Percentiles rank a stretch among this genome's conserved stretches.
phyloP scores from a whole-genome alignment of 192 early-diverging fungal genomes.

The Umbelopsis sp. region DNA sequence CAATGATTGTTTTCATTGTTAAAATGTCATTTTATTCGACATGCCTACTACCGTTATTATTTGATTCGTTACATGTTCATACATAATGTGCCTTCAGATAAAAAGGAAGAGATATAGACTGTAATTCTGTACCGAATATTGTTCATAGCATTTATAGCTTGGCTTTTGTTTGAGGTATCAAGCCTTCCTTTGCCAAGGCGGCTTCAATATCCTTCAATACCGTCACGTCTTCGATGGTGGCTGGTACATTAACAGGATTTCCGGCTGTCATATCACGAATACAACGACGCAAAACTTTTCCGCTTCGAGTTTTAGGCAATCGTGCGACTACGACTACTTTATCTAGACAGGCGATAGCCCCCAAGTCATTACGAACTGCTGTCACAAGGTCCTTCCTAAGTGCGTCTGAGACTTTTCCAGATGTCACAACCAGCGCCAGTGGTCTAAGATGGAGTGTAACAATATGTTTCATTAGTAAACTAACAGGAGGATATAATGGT shows the following conservation, averaged over 20 bases:
- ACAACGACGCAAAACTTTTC: slow-evolving; percentile 81
- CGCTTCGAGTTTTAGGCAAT: slow-evolving; percentile 84
- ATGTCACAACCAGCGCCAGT: background rate
- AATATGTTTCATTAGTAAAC: background rate
- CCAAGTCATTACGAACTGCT: slow-evolving; percentile 68
- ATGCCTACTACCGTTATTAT: background rate
- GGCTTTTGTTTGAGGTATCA: slow-evolving; percentile 19
- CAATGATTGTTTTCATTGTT: too few species aligned
- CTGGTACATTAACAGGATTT: slow-evolving; percentile 63
- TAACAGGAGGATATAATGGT: too few species aligned
- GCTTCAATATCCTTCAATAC: slow-evolving; percentile 52
- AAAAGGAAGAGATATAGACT: too few species aligned
- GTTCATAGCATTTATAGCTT: slow-evolving; percentile 10
- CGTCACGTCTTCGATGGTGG: slow-evolving; percentile 80
- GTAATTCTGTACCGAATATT: background rate
- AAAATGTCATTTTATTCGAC: background rate
- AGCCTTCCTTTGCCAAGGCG: slow-evolving; percentile 22
- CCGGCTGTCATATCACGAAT: slow-evolving; percentile 74
- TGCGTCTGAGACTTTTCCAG: background rate
- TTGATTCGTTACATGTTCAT: background rate
- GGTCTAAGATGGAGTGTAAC: background rate
- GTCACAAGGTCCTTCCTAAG: slow-evolving; percentile 56
- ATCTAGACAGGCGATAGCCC: slow-evolving; percentile 83
- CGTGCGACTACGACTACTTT: slow-evolving; percentile 66
- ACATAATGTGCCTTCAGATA: too few species aligned